Base-by-base conservation (phyloP, 2,329 filamentous ascomycete genomes). In the Verticillium zaregamsianum region DNA sequence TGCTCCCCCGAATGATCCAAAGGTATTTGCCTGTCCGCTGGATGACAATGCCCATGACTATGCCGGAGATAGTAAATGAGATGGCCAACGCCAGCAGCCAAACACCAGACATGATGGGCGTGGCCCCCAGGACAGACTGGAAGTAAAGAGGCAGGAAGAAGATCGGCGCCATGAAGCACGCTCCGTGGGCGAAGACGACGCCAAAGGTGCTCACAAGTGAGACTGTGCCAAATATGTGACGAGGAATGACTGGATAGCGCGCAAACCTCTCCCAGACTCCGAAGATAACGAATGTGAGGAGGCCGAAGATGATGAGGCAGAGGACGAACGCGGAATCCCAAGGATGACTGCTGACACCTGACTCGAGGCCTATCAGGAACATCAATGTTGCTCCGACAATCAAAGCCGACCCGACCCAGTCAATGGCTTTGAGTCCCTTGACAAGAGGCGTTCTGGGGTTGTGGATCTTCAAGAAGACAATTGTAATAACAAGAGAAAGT, bases 81-180 rank as follows among this genome's bases (percentile, higher is more conserved):
- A 93, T 70, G 11, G 89, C 89, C 64, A 85, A 86, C 0, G 91
- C 88, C 12, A 94, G 80, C 20, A 40, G 37, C 37, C 37, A 40
- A n/a, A 40, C 37, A 5, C 37, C 37, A 17, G 87, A 90, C 28
- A 89, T 77, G 37, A 93, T 83, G 0, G 91, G 88, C 0, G 82
- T 81, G 2, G 86, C 86, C 59, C 89, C 83, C 55, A 91, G 80
- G 59, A 91, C 86, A 61, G 88, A 84, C 75, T 95, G 91, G 76
- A 92, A 93, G 79, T 96, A 97, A 2, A 96, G 82, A 0, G 92
- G 92, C 3, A 95, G 80, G 76, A 90, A 95, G 79, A 93, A 95
- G 65, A 84, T 86, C 31, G 84, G 86, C 0, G 89, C 85, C 70
- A 94, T 92, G 78, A 93, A 93, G 66, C 90, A 86, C 67, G 88